Percentiles rank a stretch among this genome's conserved stretches.
phyloP scores from a whole-genome alignment of 441 rosid species.

The Erodium trifolium region DNA sequence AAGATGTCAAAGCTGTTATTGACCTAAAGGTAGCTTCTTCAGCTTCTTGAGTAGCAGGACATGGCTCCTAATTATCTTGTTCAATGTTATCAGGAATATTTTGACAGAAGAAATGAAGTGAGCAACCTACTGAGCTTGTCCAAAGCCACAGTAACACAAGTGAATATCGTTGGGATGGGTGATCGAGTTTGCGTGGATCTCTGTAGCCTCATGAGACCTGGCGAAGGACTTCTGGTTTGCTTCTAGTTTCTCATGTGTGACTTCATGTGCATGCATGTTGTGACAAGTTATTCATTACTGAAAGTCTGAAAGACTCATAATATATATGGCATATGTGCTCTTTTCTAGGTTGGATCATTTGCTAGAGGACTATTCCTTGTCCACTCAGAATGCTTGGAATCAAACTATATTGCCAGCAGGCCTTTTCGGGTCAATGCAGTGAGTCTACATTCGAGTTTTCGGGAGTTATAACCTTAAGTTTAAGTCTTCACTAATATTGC shows the following conservation, averaged over 20 bases:
- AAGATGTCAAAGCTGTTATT: conserved; percentile 51
- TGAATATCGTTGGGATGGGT: conserved; percentile 71
- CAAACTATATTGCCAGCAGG: conserved; percentile 80
- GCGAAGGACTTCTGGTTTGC: conserved; percentile 86
- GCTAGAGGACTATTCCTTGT: conserved; percentile 89
- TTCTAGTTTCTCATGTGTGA: conserved; percentile 14
- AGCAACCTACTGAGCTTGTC: conserved; percentile 43
- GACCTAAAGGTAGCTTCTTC: conserved; percentile 49
- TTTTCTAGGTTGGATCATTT: conserved; percentile 74
- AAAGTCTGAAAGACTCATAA: neutral
- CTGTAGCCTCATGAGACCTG: conserved; percentile 83
- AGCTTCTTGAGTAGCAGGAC: conserved; percentile 10
- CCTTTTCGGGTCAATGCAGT: conserved; percentile 91
- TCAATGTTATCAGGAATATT: conserved; percentile 49
- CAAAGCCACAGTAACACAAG: conserved; percentile 49
- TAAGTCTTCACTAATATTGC: neutral
- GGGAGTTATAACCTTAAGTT: neutral
- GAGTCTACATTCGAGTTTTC: conserved; percentile 24
- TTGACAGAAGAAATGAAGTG: conserved; percentile 66
- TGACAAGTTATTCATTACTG: conserved; percentile 7
- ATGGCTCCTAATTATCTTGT: conserved; percentile 28
- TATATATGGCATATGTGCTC: neutral
- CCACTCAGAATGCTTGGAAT: conserved; percentile 83
- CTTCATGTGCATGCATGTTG: neutral
- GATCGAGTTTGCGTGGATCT: conserved; percentile 93